A percentile compares a stretch with the other conserved stretches of the same genome.
phyloP scores from a whole-genome alignment of 2,329 filamentous ascomycete species.

The Exophiala bonariae region DNA sequence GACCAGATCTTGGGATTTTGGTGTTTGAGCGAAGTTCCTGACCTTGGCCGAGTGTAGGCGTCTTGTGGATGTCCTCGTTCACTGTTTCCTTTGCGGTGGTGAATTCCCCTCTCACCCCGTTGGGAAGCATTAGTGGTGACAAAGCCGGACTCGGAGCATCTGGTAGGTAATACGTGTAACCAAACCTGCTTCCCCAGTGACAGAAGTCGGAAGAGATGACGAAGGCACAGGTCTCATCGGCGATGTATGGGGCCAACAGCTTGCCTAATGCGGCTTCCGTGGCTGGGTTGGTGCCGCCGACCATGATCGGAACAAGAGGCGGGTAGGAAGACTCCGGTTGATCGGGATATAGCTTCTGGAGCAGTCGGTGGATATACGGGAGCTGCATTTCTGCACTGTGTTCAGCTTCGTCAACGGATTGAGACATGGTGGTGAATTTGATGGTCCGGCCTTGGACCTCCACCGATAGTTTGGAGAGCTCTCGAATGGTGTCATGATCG shows the following conservation, averaged over 20 bases:
- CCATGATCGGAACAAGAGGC: constrained; percentile 77
- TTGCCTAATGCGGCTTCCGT: constrained; percentile 69
- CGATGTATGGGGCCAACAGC: constrained; percentile 75
- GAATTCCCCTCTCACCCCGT: constrained; percentile 24
- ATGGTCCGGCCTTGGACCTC: constrained; percentile 26
- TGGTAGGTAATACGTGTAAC: constrained; percentile 76
- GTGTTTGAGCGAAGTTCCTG: constrained; percentile 18
- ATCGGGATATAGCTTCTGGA: constrained; percentile 54
- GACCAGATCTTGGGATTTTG: constrained; percentile 26
- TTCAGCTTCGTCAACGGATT: constrained; percentile 71
- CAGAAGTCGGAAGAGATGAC: constrained; percentile 95
- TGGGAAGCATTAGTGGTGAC: constrained; percentile 40
- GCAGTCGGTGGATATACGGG: constrained; percentile 84
- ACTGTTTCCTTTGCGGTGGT: constrained; percentile 23
- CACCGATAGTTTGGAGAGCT: constrained; percentile 36
- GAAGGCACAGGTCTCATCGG: constrained; percentile 71
- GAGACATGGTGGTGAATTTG: constrained; percentile 58
- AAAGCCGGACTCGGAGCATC: constrained; percentile 45
- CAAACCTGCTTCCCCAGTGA: constrained; percentile 86
- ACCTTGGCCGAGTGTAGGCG: constrained; percentile 22
- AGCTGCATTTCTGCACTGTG: constrained; percentile 97
- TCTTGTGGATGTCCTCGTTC: constrained; percentile 31
- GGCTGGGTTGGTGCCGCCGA: constrained; percentile 69
- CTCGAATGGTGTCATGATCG: constrained; percentile 43
- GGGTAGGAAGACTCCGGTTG: constrained; percentile 61